phyloP scores from a whole-genome alignment of 805 yeast species.

The Pichia rugopelliculosa region DNA sequence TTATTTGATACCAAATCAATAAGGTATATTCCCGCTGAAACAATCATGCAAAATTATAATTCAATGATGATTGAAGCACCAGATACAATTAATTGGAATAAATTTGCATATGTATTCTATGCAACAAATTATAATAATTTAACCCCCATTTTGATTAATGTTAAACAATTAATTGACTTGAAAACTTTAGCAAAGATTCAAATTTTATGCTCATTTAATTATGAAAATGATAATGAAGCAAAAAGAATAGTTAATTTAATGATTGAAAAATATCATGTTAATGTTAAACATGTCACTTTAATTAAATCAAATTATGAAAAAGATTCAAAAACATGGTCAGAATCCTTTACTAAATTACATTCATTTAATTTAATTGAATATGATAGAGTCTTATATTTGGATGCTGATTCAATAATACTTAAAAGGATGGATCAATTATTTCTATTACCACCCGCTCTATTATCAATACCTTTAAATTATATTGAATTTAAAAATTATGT shows the following conservation, averaged over 20 bases:
- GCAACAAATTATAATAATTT: conserved; percentile 47
- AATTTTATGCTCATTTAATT: conserved; percentile 30
- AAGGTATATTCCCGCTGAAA: conserved; percentile 17
- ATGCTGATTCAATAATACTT: conserved; percentile 43
- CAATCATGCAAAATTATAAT: conserved; percentile 12
- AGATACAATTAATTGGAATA: conserved; percentile 32
- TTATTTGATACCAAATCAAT: conserved; percentile 13
- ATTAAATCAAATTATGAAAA: conserved; percentile 10
- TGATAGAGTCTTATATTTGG: conserved; percentile 49
- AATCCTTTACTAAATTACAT: conserved; percentile 48
- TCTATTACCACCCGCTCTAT: conserved; percentile 38
- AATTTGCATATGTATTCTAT: conserved; percentile 52
- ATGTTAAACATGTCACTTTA: conserved; percentile 23
- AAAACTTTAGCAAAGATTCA: conserved; percentile 39
- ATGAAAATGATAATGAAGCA: background rate
- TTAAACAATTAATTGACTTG: conserved; percentile 30
- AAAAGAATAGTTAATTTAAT: conserved; percentile 1
- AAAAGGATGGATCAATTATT: conserved; percentile 44
- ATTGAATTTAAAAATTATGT: conserved; percentile 24
- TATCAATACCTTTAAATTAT: conserved; percentile 42
- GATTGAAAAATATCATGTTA: conserved; percentile 17
- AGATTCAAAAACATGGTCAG: conserved; percentile 35
- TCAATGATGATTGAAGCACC: conserved; percentile 7
- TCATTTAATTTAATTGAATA: conserved; percentile 43
- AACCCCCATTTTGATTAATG: conserved; percentile 45